Base-by-base conservation (phyloP, 1,284 basidiomycete genomes). In the Rhodotorula mucilaginosa region DNA sequence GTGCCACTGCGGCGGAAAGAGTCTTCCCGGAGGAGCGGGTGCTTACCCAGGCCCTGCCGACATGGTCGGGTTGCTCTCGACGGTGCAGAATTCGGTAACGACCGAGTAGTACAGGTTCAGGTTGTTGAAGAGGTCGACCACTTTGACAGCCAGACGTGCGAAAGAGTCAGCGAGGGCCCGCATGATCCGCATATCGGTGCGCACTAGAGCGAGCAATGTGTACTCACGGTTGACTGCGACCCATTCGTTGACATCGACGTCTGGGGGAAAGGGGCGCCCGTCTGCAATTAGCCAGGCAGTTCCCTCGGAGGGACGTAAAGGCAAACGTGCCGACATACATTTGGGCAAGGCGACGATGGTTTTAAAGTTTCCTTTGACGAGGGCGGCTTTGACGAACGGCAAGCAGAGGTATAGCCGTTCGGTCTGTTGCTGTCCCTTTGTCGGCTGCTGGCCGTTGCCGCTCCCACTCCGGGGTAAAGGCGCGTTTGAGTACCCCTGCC, bases 331-430 rank as follows among this genome's bases (percentile, higher is more conserved):
- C 79, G 75, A 68, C 81, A 47, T 48, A 76, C 74, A 98, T 81
- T 97, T 97, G 26, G 97, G 97, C 51, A 97, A 87, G 83, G 94
- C 92, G 54, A 98, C 94, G 77, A 99, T 98, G 2, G 95, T 98
- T 84, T 97, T 97, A 84, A 98, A 97, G 80, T 93, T 96, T 23
- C 96, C 96, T 82, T 97, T 98, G 76, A 99, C 95, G 46, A 99
- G 86, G 1, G 96, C 93, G 1, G 94, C 92, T 79, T 97, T 94
- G 65, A 96, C 93, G 80, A 99, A 99, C 12, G 75, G 75, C 31
- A 74, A 64, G 65, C 75, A 76, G 5, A 76, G 65, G 64, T 74
- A 76, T 19, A 76, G 48, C 15, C 69, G 52, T 46, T 74, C 69
- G 6, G 66, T 61, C 52, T 68, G 58, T 34, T 71, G 70, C 52